Evolutionary conservation across 768 basidiomycete genomes (phyloP).

Genomic region (Gelatoporia subvermispora): DNA sequence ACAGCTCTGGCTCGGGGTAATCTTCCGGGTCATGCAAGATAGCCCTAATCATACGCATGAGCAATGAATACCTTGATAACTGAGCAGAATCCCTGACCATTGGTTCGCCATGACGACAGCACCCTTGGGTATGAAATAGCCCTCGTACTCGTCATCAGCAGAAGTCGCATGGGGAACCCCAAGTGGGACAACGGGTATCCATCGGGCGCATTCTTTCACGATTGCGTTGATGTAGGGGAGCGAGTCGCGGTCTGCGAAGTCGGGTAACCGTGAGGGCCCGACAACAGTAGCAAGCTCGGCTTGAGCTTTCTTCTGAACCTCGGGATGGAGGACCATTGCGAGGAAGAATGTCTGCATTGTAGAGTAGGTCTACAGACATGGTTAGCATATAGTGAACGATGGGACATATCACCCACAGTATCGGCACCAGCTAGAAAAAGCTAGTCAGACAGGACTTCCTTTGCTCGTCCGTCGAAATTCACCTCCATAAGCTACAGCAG

Average conservation of each 20-base stretch:
- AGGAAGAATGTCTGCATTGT: conserved; percentile 6
- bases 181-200: conserved; percentile 8
- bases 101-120: conserved; percentile 11
- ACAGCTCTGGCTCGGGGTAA: conserved; percentile 5
- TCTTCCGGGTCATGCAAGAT: conserved; percentile 8
- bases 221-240: conserved; percentile 13
- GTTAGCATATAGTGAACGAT: background rate
- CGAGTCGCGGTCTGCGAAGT: conserved; percentile 5
- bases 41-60: background rate
- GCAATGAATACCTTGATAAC: background rate
- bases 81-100: conserved; percentile 3
- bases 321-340: conserved; percentile 9
- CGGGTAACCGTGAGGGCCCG: conserved; percentile 7
- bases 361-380: conserved; percentile 2
- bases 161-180: conserved; percentile 26
- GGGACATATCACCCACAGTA: conserved; percentile 26
- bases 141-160: conserved; percentile 35
- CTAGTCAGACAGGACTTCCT: too few relatives aligned
- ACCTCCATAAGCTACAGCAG: conserved; percentile 17
- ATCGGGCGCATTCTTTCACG: conserved; percentile 12
- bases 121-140: conserved; percentile 33
- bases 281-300: conserved; percentile 13
- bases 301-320: conserved; percentile 8
- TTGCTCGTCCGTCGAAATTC: too few relatives aligned
- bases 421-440: conserved; percentile 31